Evolutionary conservation across 441 rosid species (phyloP), one percentile per base, ranked within the genome.

Genomic region (Omphalea diandra): DNA sequence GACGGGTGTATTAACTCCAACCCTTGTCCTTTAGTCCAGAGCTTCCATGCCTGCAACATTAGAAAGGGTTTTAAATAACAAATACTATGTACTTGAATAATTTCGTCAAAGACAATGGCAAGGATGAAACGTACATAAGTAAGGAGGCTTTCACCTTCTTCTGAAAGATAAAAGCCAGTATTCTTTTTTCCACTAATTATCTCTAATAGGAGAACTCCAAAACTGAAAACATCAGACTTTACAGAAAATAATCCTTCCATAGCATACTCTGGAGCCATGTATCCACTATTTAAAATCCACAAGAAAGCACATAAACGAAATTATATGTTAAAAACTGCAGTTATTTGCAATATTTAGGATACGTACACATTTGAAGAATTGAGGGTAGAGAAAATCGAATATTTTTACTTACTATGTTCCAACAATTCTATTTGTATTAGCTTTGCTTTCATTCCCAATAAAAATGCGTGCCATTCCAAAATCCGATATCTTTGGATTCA

Each of bases 111-210:
- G 20, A 22, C 8, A 3, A 10, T 49, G 18, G 6, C 6, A 14
- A 20, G 9, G 24, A 7, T 1, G 7, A 0, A 12, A 24, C 66
- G 0, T 40, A 62, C 50, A 62, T 22, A 41, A 41, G 33, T 62
- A 11, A 26, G 32, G 57, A 53, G 59, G 18, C 18, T 62, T 40
- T 40, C 33, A 1, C 33, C 50, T 9, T 62, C 5, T 38, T 38
- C 29, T 1, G 64, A 35, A 35, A 35, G 46, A 20, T 20, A 43
- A 40, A 62, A 62, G 9, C 33, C 33, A 12, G 4, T 11, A 7
- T 62, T 62, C 32, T 2, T 58, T 33, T 33, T 58, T 7, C 63
- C 63, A 18, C 14, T 58, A 18, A 58, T 57, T 18, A 58, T 58
- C 24, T 58, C 63, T 3, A 58, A 33, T 32, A 58, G 14, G 1